Evolutionary conservation across 148 eudicot genomes (phyloP).

Genomic region (Polygonum aviculare): DNA sequence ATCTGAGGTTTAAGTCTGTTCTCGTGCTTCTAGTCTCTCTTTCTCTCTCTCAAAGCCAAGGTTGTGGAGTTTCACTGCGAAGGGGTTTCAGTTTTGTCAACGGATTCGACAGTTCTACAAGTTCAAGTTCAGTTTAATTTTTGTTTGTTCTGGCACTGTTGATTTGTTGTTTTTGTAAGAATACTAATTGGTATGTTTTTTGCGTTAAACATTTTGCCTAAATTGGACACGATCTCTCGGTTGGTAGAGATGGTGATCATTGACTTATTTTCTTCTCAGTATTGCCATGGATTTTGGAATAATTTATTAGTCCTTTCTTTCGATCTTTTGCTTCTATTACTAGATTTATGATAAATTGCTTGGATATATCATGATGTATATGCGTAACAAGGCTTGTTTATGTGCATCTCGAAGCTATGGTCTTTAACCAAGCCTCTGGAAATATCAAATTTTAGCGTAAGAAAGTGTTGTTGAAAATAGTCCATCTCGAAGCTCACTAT

Average conservation of each 20-base stretch:
- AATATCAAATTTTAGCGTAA: too few relatives aligned
- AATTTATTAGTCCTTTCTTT: background rate
- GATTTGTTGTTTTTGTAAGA: background rate
- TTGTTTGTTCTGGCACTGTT: background rate
- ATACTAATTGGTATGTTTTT: background rate
- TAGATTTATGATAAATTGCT: too few relatives aligned
- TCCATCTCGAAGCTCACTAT: too few relatives aligned
- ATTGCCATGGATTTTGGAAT: background rate
- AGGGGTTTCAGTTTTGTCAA: background rate
- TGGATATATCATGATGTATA: too few relatives aligned
- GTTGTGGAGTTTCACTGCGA: background rate
- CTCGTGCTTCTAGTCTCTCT: background rate
- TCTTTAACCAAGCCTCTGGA: too few relatives aligned
- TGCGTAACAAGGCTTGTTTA: too few relatives aligned
- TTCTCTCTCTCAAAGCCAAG: background rate
- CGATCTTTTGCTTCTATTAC: background rate
- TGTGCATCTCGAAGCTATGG: too few relatives aligned
- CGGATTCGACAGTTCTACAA: background rate
- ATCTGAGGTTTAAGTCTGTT: background rate
- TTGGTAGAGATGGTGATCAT: background rate
- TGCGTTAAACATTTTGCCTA: background rate
- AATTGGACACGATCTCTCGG: background rate
- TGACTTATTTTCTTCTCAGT: background rate
- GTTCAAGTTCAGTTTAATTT: background rate
- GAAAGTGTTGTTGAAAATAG: too few relatives aligned